phyloP scores from a whole-genome alignment of 73 alveolate genomes.

The Paraurostyla sp. region DNA sequence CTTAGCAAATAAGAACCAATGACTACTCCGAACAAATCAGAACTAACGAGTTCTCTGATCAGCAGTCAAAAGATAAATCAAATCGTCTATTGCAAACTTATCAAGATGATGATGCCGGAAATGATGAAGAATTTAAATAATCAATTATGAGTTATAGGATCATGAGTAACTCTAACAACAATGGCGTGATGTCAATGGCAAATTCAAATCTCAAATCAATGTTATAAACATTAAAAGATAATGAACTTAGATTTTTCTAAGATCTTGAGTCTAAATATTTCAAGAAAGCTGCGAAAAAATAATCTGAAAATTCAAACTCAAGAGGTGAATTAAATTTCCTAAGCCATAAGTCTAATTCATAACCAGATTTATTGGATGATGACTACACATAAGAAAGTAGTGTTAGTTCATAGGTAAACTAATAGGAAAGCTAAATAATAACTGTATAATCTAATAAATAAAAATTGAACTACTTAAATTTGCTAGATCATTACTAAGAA shows the following conservation, averaged over 20 bases:
- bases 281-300: background rate
- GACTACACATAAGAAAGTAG: background rate
- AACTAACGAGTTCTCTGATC: no score
- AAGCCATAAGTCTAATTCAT: background rate
- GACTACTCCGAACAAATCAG: no score
- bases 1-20: no score
- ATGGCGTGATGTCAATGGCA: constrained; percentile 32
- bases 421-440: background rate
- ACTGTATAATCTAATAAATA: background rate
- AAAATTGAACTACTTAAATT: no score
- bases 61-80: no score
- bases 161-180: constrained; percentile 3
- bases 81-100: no score
- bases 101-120: no score
- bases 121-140: background rate
- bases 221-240: background rate
- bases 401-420: background rate
- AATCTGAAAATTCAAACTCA: no score
- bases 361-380: background rate
- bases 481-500: no score
- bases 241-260: background rate
- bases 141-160: background rate
- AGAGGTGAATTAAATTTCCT: no score
- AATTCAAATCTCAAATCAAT: constrained; percentile 1
- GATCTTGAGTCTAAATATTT: background rate